Conservation (phyloP, 2,329 filamentous ascomycete genomes). For the Aspergillus texensis region DNA sequence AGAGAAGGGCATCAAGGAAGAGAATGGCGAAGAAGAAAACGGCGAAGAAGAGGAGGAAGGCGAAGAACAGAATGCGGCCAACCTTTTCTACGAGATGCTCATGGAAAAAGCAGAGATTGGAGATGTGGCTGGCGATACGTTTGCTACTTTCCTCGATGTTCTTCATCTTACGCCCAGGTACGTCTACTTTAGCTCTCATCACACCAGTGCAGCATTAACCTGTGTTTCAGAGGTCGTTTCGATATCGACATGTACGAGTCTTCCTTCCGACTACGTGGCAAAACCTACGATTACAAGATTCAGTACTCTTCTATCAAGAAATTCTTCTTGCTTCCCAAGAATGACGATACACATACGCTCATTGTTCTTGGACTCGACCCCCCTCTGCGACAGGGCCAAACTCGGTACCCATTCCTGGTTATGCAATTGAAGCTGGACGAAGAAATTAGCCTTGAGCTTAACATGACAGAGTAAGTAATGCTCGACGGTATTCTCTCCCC, state of each 20-base stretch:
- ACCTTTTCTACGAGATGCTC: conserved; percentile 95
- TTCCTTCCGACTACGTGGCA: conserved; percentile 94
- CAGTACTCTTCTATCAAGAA: conserved; percentile 98
- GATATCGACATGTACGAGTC: conserved; percentile 99
- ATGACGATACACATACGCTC: conserved; percentile 95
- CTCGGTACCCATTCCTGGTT: conserved; percentile 94
- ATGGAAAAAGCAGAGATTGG: conserved; percentile 99
- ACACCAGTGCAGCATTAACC: conserved; percentile 20
- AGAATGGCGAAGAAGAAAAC: conserved; percentile 68
- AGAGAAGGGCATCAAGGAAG: conserved; percentile 66
- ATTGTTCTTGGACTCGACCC: conserved; percentile 94
- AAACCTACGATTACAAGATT: conserved; percentile 99
- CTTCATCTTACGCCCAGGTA: conserved; percentile 93
- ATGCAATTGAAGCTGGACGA: conserved; percentile 99
- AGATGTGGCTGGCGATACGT: conserved; percentile 97
- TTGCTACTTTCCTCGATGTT: conserved; percentile 94
- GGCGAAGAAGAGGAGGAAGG: conserved; percentile 60
- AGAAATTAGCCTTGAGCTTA: conserved; percentile 93
- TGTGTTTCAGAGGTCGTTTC: conserved; percentile 79
- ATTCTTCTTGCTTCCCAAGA: conserved; percentile 97
- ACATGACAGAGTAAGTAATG: conserved; percentile 73
- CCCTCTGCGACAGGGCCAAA: conserved; percentile 93
- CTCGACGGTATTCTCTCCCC: background rate
- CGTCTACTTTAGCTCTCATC: conserved; percentile 21
- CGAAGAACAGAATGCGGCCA: conserved; percentile 92